Percentiles rank a stretch among this genome's conserved stretches.
Evolutionary conservation across 257 asterid species (phyloP).

Genomic region (Capsicum pubescens): DNA sequence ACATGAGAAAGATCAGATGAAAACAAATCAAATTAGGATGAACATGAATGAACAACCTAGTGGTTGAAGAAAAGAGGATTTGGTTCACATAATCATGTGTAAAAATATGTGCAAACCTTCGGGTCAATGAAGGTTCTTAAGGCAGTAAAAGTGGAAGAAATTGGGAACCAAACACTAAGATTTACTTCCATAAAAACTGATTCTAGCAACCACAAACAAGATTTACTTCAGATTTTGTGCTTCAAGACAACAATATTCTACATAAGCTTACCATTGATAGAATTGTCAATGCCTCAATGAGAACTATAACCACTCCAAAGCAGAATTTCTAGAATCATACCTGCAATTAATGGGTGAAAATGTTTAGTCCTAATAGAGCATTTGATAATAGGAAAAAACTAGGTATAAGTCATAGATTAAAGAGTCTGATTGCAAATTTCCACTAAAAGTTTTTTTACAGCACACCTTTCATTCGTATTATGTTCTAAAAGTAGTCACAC

Average conservation of each 20-base stretch:
- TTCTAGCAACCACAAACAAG: conserved; percentile 77
- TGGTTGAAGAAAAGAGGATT: neutral
- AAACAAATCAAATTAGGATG: neutral
- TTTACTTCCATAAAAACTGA: conserved; percentile 63
- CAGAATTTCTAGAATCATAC: conserved; percentile 75
- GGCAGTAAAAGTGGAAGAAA: conserved; percentile 70
- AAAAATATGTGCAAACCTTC: conserved; percentile 52
- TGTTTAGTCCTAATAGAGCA: neutral
- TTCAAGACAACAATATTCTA: conserved; percentile 20
- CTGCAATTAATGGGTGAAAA: conserved; percentile 45
- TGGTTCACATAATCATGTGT: neutral
- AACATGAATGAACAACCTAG: neutral
- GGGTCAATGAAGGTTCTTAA: conserved; percentile 73
- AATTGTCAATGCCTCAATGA: conserved; percentile 57
- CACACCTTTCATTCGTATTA: neutral
- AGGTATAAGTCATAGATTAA: neutral
- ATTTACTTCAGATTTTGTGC: neutral
- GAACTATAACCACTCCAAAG: conserved; percentile 80
- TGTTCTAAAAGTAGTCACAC: neutral
- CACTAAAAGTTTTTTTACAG: neutral
- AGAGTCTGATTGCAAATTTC: neutral
- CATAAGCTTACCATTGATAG: conserved; percentile 32
- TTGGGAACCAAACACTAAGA: conserved; percentile 73
- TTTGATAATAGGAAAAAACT: neutral
- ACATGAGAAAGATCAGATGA: neutral